Evolutionary conservation across 352 stramenopile species (phyloP).

Genomic region (Phytophthora nicotianae): DNA sequence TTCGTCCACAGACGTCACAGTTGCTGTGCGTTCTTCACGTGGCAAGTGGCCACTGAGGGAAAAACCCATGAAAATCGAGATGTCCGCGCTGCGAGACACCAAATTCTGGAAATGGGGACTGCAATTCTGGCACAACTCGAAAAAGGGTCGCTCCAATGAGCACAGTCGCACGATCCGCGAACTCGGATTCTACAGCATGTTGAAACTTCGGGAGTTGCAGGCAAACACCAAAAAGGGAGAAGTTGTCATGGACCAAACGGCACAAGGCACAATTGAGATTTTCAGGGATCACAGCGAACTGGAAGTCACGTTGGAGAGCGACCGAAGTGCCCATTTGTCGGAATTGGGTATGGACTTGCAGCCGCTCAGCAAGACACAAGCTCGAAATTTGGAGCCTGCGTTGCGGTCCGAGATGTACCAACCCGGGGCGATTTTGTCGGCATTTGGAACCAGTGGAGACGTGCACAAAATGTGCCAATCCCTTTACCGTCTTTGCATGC

Average conservation of each 20-base stretch:
- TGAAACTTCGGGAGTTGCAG: constrained; percentile 83
- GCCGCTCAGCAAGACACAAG: constrained; percentile 56
- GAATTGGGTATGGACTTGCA: constrained; percentile 85
- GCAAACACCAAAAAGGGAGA: constrained; percentile 78
- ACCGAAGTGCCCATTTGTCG: constrained; percentile 68
- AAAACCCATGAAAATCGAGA: constrained; percentile 87
- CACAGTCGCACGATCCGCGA: constrained; percentile 84
- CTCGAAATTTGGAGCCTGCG: constrained; percentile 70
- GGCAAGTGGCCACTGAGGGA: constrained; percentile 47
- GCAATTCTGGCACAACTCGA: constrained; percentile 86
- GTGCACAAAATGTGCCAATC: constrained; percentile 90
- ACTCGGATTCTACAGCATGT: constrained; percentile 87
- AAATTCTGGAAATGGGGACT: constrained; percentile 90
- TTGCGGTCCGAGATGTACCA: constrained; percentile 63
- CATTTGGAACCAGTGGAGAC: constrained; percentile 85
- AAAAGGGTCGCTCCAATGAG: constrained; percentile 74
- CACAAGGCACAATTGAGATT: constrained; percentile 83
- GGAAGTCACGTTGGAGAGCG: constrained; percentile 73
- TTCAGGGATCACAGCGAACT: constrained; percentile 62
- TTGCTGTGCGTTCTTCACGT: constrained; percentile 24
- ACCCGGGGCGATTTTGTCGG: constrained; percentile 74
- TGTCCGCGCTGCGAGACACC: constrained; percentile 77
- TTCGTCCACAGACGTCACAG: constrained; percentile 31
- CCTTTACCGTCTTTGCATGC: constrained; percentile 78
- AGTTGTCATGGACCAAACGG: constrained; percentile 88